phyloP scores from a whole-genome alignment of 2,329 filamentous ascomycete genomes.

The Penicillium sp. region DNA sequence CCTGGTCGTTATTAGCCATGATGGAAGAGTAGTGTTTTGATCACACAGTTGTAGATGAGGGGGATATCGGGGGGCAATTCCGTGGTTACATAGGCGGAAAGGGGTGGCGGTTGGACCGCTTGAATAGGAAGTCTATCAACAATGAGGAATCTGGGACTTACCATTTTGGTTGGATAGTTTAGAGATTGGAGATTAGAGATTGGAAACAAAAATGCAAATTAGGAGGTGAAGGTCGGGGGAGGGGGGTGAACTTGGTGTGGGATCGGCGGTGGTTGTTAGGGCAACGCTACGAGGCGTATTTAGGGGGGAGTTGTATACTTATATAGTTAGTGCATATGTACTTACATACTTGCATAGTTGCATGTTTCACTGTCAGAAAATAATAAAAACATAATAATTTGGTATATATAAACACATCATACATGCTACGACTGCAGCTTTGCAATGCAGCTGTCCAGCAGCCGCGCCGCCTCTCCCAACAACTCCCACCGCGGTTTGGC shows the following conservation, averaged over 20 bases:
- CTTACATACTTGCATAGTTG: background rate
- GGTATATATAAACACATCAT: slow-evolving; percentile 6
- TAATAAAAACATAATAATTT: slow-evolving; percentile 2
- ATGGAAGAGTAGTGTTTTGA: slow-evolving; percentile 2
- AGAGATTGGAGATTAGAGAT: slow-evolving; percentile 3
- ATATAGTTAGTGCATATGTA: background rate
- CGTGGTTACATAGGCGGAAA: slow-evolving; percentile 5
- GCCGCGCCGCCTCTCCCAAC: slow-evolving; percentile 76
- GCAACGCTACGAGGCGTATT: slow-evolving; percentile 13
- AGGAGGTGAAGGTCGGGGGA: slow-evolving; percentile 1
- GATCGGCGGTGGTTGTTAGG: slow-evolving; percentile 23
- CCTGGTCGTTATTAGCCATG: slow-evolving; percentile 48
- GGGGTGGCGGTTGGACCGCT: background rate
- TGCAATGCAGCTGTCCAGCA: slow-evolving; percentile 77
- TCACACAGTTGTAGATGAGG: slow-evolving; percentile 1
- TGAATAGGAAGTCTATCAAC: slow-evolving; percentile 5
- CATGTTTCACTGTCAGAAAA: background rate
- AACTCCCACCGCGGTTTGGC: slow-evolving; percentile 84
- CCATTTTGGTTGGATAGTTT: slow-evolving; percentile 5
- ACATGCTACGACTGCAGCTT: slow-evolving; percentile 44
- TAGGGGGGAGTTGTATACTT: background rate
- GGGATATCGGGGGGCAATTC: background rate
- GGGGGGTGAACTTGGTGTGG: slow-evolving; percentile 9
- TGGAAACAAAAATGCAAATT: slow-evolving; percentile 7
- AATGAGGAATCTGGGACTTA: slow-evolving; percentile 1